A percentile compares a stretch with the other conserved stretches of the same genome.
These are phyloP conservation scores for Yamadazyma nakazawae DNA, from an alignment of 805 yeast species.

Conservation along the genomic window DNA sequence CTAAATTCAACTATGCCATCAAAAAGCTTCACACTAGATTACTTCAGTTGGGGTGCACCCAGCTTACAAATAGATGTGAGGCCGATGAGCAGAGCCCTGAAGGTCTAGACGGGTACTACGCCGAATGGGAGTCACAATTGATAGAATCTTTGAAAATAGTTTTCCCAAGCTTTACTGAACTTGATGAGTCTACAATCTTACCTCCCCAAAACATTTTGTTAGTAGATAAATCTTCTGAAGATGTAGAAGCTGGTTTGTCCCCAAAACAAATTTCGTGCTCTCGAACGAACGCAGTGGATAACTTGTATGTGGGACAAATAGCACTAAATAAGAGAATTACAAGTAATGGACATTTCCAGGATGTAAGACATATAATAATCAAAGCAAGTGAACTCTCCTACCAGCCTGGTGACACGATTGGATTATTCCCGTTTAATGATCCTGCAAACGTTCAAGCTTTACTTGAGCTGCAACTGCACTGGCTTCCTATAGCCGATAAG, in stretches of 20 bases:
- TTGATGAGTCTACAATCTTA: conserved; percentile 25
- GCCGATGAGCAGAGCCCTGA: conserved; percentile 83
- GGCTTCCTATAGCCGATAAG: conserved; percentile 70
- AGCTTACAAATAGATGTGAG: conserved; percentile 72
- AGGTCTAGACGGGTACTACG: conserved; percentile 74
- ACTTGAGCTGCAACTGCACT: conserved; percentile 61
- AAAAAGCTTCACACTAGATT: conserved; percentile 77
- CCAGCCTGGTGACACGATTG: conserved; percentile 78
- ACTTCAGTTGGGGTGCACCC: conserved; percentile 76
- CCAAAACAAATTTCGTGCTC: conserved; percentile 9
- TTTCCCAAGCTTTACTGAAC: conserved; percentile 21
- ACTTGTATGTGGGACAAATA: conserved; percentile 41
- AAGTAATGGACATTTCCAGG: conserved; percentile 75
- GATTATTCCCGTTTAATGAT: conserved; percentile 73
- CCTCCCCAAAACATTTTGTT: conserved; percentile 22
- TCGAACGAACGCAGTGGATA: conserved; percentile 6
- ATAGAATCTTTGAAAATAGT: conserved; percentile 23
- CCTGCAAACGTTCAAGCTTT: conserved; percentile 60
- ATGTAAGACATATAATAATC: conserved; percentile 65
- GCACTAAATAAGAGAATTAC: conserved; percentile 60
- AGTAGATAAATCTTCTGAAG: conserved; percentile 2
- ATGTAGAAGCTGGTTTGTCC: neutral
- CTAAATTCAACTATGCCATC: conserved; percentile 84
- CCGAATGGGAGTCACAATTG: conserved; percentile 64
- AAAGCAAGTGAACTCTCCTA: conserved; percentile 36